phyloP scores from a whole-genome alignment of 2,329 filamentous ascomycete species.

The Fusarium sp. region DNA sequence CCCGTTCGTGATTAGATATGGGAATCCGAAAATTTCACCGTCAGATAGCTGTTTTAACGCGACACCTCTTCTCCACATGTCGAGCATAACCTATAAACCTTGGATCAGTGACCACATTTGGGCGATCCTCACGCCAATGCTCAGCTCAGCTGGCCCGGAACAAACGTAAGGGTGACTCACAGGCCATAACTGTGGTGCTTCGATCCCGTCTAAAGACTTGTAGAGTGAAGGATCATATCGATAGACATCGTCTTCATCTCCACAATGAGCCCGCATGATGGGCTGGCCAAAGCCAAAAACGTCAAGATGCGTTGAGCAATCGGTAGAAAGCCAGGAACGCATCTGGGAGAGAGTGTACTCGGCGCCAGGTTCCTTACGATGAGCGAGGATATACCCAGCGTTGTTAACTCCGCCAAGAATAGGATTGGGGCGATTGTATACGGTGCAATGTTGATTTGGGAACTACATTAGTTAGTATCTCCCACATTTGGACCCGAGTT shows the following conservation, averaged over 20 bases:
- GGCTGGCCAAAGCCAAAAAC: not conserved
- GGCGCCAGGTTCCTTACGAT: not conserved
- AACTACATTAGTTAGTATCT: not conserved
- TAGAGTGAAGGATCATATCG: not conserved
- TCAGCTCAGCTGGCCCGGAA: not conserved
- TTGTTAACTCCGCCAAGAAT: rapidly evolving
- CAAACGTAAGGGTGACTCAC: not conserved
- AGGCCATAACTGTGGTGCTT: not conserved
- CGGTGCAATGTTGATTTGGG: not conserved
- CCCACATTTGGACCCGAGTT: not conserved
- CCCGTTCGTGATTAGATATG: no score
- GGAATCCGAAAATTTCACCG: no score
- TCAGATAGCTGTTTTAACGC: not conserved
- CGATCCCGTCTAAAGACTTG: rapidly evolving
- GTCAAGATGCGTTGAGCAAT: not conserved
- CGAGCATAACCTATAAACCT: not conserved
- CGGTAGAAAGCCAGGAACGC: not conserved
- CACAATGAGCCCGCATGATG: not conserved
- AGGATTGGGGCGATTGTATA: not conserved
- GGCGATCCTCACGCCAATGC: not conserved
- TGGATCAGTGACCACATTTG: not conserved
- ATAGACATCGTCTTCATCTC: not conserved
- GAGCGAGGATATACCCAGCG: not conserved
- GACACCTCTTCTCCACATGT: rapidly evolving
- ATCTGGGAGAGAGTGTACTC: not conserved